Percentiles rank a stretch among this genome's conserved stretches.
phyloP scores from a whole-genome alignment of 2,329 filamentous ascomycete genomes.

The Drechslerella stenobrocha region DNA sequence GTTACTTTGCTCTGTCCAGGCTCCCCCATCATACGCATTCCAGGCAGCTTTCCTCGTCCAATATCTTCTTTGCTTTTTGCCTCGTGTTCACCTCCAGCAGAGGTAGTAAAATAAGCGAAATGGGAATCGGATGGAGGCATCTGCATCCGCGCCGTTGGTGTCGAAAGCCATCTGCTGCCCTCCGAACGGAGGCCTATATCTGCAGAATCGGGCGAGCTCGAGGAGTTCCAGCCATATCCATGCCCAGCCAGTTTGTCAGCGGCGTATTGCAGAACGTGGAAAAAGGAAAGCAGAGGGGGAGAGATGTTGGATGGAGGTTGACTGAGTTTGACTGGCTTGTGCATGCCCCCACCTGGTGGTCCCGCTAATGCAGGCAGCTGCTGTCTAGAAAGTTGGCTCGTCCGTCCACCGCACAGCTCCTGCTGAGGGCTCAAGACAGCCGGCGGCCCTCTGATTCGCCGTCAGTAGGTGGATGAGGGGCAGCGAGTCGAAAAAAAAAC shows the following conservation, averaged over 20 bases:
- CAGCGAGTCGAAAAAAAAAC: slow-evolving; percentile 29
- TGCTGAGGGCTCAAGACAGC: slow-evolving; percentile 19
- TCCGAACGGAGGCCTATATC: not conserved
- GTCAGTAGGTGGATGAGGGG: slow-evolving; percentile 9
- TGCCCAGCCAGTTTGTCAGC: not conserved
- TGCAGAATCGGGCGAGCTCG: slow-evolving; percentile 8
- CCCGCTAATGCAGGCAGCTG: slow-evolving; percentile 1
- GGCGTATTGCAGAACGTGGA: not conserved
- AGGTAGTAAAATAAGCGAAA: slow-evolving; percentile 1
- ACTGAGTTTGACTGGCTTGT: not conserved
- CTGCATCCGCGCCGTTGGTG: not conserved
- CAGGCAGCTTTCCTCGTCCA: not conserved
- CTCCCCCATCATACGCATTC: not conserved
- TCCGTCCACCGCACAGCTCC: not conserved
- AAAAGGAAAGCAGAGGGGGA: not conserved
- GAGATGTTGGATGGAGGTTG: not conserved
- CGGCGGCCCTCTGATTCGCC: slow-evolving; percentile 37
- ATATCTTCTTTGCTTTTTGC: not conserved
- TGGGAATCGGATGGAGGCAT: slow-evolving; percentile 3
- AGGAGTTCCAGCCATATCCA: slow-evolving; percentile 8
- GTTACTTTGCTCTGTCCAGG: not conserved
- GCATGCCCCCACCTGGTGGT: not conserved
- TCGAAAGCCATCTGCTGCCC: not conserved
- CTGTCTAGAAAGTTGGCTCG: slow-evolving; percentile 2
- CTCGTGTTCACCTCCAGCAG: not conserved